phyloP scores from a whole-genome alignment of 192 early-diverging fungal genomes.

The Coemansia sp. region DNA sequence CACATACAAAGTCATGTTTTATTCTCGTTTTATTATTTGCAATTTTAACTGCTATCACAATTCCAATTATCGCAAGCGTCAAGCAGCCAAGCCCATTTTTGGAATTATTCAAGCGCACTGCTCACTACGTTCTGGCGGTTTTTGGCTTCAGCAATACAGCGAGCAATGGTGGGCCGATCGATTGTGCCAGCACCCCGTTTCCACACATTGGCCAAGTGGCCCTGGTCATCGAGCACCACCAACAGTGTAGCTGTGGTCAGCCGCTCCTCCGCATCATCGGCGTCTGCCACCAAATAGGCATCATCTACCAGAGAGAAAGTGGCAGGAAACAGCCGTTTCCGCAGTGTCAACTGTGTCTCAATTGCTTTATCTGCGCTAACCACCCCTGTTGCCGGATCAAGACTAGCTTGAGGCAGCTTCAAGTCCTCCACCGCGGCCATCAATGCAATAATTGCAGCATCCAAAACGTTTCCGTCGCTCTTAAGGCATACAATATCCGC shows the following conservation, averaged over 20 bases:
- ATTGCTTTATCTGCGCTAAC: constrained; percentile 56
- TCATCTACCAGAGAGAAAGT: constrained; percentile 45
- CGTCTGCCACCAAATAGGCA: constrained; percentile 45
- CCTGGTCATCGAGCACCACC: constrained; percentile 29
- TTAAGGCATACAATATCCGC: constrained; percentile 89
- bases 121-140: constrained; percentile 14
- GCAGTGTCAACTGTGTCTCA: constrained; percentile 8
- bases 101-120: constrained; percentile 3
- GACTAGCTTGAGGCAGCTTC: constrained; percentile 66
- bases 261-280: constrained; percentile 48
- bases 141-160: constrained; percentile 23
- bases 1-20: constrained; percentile 19
- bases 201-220: constrained; percentile 42
- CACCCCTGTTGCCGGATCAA: constrained; percentile 65
- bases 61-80: background rate
- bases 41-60: background rate
- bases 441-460: constrained; percentile 80
- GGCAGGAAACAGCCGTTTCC: constrained; percentile 31
- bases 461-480: constrained; percentile 88
- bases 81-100: too few species aligned
- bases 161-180: constrained; percentile 21
- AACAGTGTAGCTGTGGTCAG: constrained; percentile 28
- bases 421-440: constrained; percentile 75
- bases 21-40: background rate
- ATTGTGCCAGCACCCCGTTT: constrained; percentile 41